phyloP scores from a whole-genome alignment of 768 basidiomycete species.

The Leccinum longicurvipes region DNA sequence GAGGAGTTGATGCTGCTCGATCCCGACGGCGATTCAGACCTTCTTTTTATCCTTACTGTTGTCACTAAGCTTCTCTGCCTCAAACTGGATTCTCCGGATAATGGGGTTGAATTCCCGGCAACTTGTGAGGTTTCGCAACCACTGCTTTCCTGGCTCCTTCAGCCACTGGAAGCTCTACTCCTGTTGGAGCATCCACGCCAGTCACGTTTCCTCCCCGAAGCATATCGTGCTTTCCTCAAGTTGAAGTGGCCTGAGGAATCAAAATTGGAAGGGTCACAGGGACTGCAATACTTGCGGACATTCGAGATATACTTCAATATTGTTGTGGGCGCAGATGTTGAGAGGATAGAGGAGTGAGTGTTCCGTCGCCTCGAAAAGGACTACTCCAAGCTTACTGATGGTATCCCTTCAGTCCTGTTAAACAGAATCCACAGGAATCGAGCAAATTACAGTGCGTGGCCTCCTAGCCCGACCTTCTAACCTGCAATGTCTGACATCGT shows the following conservation, averaged over 20 bases:
- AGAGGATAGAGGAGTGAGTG: background rate
- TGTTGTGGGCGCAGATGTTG: background rate
- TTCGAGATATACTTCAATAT: constrained; percentile 4
- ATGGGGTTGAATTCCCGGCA: background rate
- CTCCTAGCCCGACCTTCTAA: background rate
- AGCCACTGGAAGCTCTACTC: background rate
- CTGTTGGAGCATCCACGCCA: background rate
- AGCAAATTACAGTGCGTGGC: background rate
- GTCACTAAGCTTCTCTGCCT: background rate
- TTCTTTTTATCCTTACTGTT: constrained; percentile 1
- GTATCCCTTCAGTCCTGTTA: background rate
- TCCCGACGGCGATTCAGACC: background rate
- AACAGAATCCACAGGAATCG: background rate
- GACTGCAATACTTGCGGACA: background rate
- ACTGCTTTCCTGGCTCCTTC: constrained; percentile 1
- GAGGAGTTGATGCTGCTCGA: background rate
- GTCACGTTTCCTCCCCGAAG: constrained; percentile 2
- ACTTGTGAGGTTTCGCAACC: background rate
- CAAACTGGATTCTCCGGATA: background rate
- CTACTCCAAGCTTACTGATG: background rate
- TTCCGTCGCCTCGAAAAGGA: background rate
- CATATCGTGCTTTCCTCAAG: background rate
- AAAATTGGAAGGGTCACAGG: background rate
- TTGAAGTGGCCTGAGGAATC: background rate
- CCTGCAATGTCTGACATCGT: background rate